Conservation (phyloP, 371 early-diverging fungal genomes). For the Apophysomyces sp. region DNA sequence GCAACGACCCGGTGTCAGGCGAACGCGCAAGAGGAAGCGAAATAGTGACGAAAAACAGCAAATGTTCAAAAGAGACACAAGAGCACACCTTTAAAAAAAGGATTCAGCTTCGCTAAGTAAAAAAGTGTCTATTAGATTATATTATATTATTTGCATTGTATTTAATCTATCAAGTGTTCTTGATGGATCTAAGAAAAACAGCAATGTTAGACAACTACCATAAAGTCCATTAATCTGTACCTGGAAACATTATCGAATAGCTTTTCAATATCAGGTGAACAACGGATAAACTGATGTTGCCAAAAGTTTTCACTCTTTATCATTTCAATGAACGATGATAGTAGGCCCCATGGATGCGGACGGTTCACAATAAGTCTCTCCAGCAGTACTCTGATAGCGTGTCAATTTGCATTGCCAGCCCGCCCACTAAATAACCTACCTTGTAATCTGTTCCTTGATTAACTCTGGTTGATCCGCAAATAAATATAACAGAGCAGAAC, state of each 20-base stretch:
- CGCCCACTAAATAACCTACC: slow-evolving; percentile 38
- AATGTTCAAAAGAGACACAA: no score
- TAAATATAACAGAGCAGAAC: slow-evolving; percentile 71
- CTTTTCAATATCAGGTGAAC: slow-evolving; percentile 67
- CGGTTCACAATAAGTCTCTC: slow-evolving; percentile 96
- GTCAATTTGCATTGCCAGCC: not conserved
- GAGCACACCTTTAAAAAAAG: no score
- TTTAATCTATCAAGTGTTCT: not conserved
- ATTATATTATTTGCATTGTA: not conserved
- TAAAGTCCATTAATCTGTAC: slow-evolving; percentile 11
- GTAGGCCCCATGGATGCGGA: slow-evolving; percentile 98
- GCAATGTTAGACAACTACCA: no score
- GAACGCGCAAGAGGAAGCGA: no score
- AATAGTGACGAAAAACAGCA: no score
- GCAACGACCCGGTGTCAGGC: no score
- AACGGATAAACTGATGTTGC: slow-evolving; percentile 69
- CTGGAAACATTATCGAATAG: slow-evolving; percentile 67
- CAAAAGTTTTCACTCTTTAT: slow-evolving; percentile 86
- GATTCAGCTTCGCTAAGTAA: no score
- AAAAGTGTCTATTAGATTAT: no score
- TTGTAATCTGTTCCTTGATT: slow-evolving; percentile 92
- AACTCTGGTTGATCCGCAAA: slow-evolving; percentile 76
- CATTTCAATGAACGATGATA: slow-evolving; percentile 94
- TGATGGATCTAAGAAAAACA: not conserved
- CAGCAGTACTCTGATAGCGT: slow-evolving; percentile 67